Base-by-base conservation (phyloP, 2,329 filamentous ascomycete species). In the Aciculosporium take region DNA sequence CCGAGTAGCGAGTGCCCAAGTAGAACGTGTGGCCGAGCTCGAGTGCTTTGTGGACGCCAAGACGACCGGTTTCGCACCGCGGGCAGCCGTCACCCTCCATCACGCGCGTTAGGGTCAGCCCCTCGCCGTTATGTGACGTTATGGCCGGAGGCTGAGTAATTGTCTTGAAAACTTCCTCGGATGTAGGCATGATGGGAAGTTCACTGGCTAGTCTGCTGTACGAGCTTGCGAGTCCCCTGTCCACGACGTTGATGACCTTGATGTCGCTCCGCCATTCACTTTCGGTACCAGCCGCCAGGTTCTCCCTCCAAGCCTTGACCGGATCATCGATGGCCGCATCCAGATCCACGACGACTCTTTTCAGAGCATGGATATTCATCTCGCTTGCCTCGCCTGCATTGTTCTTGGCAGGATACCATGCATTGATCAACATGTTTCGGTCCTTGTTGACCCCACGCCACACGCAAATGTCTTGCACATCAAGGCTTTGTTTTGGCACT, bases 11-110 rank as follows among this genome's bases (percentile, higher is more conserved):
- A 1, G 84, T 88, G 9, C 89, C 88, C 1, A 98, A 77, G 58
- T 93, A 80, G 63, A 98, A 98, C 0, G 91, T 96, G 60, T 98
- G 91, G 1, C 86, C 91, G 13, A 96, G 71, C 61, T 98, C 91
- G 38, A 96, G 80, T 7, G 87, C 84, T 46, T 74, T 79, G 43
- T 81, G 72, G 3, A 83, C 67, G 33, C 67, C 68, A 18, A 96
- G 66, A 2, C 59, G 65, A 0, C 82, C 82, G 0, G 66, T 53
- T 0, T 62, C 54, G 56, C 91, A 98, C 30, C 70, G 67, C 0
- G 84, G 76, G 52, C 91, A 98, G 9, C 60, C 51, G 53, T 93
- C 85, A 10, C 82, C 84, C 33, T 77, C 62, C 37, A 66, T 66
- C 15, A 81, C 73, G 44, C 74, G 72, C 7, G 86, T 64, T 7